These are phyloP conservation scores for Fraxinus dipetala DNA, from an alignment of 305 asterid species.

Conservation along the genomic window DNA sequence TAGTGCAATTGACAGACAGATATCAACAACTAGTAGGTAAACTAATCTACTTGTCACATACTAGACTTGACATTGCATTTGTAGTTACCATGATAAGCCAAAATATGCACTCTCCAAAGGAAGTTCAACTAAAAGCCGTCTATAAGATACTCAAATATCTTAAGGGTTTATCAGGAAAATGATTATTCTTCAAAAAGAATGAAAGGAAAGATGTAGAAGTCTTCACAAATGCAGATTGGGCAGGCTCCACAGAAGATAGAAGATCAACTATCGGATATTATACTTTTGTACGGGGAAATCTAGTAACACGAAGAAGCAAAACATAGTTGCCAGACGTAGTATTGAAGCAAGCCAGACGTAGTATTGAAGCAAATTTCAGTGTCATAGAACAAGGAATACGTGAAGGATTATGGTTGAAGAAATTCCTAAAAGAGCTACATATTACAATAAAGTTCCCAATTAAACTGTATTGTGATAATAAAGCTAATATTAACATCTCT, in stretches of 20 bases:
- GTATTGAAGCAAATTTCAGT: background rate
- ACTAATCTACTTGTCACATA: background rate
- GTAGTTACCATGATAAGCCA: background rate
- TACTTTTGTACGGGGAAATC: background rate
- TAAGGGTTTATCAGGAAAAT: background rate
- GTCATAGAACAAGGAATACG: background rate
- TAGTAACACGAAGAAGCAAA: background rate
- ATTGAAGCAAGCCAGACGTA: background rate
- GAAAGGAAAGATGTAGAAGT: background rate
- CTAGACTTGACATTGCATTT: background rate
- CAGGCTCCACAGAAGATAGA: background rate
- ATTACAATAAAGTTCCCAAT: background rate
- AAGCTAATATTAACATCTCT: background rate
- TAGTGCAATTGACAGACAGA: background rate
- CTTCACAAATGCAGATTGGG: background rate
- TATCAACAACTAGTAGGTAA: background rate
- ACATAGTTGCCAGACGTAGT: background rate
- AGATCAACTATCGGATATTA: background rate
- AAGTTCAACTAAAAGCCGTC: background rate
- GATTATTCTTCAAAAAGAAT: background rate
- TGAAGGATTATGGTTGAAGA: background rate
- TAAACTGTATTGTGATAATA: background rate
- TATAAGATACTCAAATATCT: background rate
- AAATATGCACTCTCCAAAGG: background rate
- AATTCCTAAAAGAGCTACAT: background rate